These are phyloP conservation scores for Candida palmyrensis DNA, from an alignment of 805 yeast genomes.

Conservation along the genomic window DNA sequence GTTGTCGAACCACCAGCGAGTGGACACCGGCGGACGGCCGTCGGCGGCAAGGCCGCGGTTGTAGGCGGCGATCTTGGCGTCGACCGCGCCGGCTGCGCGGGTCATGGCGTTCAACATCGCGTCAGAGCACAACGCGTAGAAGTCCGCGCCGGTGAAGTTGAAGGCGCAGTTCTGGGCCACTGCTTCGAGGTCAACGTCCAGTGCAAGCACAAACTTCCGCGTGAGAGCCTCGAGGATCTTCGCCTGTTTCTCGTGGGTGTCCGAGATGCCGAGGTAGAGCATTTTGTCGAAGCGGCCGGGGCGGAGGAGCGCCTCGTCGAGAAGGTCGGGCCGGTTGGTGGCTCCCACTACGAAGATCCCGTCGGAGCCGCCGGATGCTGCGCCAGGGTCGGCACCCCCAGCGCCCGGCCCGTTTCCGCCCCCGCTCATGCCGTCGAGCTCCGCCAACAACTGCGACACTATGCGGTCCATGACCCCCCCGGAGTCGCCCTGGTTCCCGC, in stretches of 20 bases:
- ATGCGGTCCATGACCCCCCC: conserved; percentile 99
- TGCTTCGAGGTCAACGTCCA: conserved; percentile 50
- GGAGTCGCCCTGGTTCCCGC: conserved; percentile 98
- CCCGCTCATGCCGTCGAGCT: conserved; percentile 92
- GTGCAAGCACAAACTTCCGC: conserved; percentile 64
- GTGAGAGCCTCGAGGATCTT: conserved; percentile 86
- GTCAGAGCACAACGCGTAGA: conserved; percentile 92
- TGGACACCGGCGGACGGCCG: conserved; percentile 45
- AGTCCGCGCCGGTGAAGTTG: conserved; percentile 97
- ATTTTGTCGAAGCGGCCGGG: conserved; percentile 96
- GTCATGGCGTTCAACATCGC: conserved; percentile 97
- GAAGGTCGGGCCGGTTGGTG: conserved; percentile 90
- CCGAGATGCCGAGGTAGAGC: conserved; percentile 90
- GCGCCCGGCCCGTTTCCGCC: conserved; percentile 51
- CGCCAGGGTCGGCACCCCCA: too few species aligned
- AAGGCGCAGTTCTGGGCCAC: conserved; percentile 75
- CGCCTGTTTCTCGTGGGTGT: conserved; percentile 82
- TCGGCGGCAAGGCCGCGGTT: conserved; percentile 32
- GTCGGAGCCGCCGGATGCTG: too few species aligned
- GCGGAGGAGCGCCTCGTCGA: conserved; percentile 89
- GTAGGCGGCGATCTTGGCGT: conserved; percentile 50
- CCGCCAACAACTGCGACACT: conserved; percentile 91
- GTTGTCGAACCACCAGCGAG: conserved; percentile 89
- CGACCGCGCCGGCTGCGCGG: conserved; percentile 74
- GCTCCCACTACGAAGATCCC: conserved; percentile 99